phyloP scores from a whole-genome alignment of 305 asterid species.

The Nicotiana rustica region DNA sequence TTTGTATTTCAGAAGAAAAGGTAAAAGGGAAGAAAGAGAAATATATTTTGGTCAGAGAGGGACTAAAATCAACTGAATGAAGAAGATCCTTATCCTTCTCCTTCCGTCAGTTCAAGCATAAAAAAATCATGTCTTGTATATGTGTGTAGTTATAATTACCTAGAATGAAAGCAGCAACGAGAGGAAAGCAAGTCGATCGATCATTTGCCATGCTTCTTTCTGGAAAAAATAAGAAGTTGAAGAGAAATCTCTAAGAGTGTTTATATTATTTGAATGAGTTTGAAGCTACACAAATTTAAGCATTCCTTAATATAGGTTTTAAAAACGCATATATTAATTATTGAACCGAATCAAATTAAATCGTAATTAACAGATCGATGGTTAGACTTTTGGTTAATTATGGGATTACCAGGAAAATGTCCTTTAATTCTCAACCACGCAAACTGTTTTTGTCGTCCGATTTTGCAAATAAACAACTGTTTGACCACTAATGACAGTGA shows the following conservation, averaged over 20 bases:
- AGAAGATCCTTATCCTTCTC: too few relatives aligned
- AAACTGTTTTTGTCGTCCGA: neutral
- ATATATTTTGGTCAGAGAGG: too few relatives aligned
- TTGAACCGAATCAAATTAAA: neutral
- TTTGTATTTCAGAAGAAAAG: neutral
- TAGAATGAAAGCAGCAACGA: too few relatives aligned
- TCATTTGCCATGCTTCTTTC: too few relatives aligned
- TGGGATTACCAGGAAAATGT: conserved; percentile 4
- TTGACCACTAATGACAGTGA: conserved; percentile 15
- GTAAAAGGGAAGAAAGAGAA: neutral
- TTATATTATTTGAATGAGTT: neutral
- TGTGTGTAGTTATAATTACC: too few relatives aligned
- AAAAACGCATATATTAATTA: neutral
- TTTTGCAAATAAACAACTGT: conserved; percentile 26
- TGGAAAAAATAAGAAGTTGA: neutral
- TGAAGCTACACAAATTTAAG: neutral
- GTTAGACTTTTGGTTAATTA: neutral
- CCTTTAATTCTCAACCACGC: neutral
- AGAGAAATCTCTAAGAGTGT: neutral
- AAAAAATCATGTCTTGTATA: too few relatives aligned
- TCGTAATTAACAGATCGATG: neutral
- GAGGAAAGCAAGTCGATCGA: too few relatives aligned
- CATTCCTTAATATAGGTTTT: neutral
- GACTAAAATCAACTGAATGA: too few relatives aligned
- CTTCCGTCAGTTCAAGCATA: too few relatives aligned